Evolutionary conservation across 306 rosid genomes (phyloP), one percentile per base, ranked within the genome.

Genomic region (Calophaca sinica): DNA sequence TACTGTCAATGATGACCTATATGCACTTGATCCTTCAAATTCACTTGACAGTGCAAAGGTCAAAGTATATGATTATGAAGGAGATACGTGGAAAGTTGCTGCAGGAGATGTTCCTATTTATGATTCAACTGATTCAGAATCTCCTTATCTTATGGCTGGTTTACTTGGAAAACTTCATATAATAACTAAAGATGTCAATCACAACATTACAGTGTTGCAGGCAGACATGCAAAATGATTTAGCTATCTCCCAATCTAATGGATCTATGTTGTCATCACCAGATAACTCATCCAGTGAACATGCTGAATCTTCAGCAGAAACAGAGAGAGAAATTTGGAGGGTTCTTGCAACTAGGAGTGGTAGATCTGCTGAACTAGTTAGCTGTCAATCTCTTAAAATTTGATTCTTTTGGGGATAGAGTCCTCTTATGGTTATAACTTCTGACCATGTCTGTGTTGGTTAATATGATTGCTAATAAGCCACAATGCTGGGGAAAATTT

Each of bases 81-180:
- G 68, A 38, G 88, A 85, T 81, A 62, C 80, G 54, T 85, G 88
- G 88, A 85, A 64, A 64, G 83, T 81, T 70, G 73, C 79, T 35
- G 74, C 81, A 42, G 88, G 73, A 55, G 80, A 85, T 70, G 62
- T 81, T 74, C 86, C 88, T 26, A 58, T 81, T 39, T 76, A 76
- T 60, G 51, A 81, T 73, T 70, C 75, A 44, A 9, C 81, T 11
- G 79, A 76, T 65, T 57, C 81, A 9, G 86, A 78, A 72, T 81
- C 86, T 59, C 88, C 88, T 42, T 85, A 81, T 81, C 76, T 85
- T 41, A 57, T 85, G 67, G 84, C 86, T 55, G 26, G 84, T 81
- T 70, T 81, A 53, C 82, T 58, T 58, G 86, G 86, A 61, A 85
- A 78, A 69, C 84, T 85, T 75, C 82, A 64, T 59, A 64, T 85